Conservation (phyloP, 2,329 filamentous ascomycete species). For the Tolypocladium cylindrosporum region DNA sequence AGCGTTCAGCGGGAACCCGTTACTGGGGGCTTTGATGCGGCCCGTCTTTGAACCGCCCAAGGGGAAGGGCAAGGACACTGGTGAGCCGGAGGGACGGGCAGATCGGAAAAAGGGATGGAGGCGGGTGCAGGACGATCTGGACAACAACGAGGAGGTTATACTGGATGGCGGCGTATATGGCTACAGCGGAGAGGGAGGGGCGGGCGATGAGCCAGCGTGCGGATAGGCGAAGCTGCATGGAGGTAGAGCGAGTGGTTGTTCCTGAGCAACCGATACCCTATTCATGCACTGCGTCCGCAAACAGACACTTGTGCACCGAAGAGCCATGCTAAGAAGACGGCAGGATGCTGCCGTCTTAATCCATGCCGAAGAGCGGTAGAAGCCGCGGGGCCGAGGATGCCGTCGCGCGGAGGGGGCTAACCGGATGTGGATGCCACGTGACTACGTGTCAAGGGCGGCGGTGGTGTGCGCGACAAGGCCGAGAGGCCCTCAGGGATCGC, state of each 20-base stretch:
- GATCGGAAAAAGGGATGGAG: constrained; percentile 40
- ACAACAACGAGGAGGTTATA: constrained; percentile 49
- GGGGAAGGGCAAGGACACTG: constrained; percentile 32
- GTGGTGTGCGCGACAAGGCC: constrained; percentile 9
- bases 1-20: constrained; percentile 59
- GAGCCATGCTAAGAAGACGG: not conserved
- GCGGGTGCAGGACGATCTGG: constrained; percentile 49
- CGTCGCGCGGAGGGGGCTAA: not conserved
- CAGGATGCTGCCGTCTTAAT: not conserved
- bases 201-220: constrained; percentile 27
- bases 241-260: not conserved
- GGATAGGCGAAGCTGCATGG: constrained; percentile 12
- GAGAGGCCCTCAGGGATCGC: not conserved
- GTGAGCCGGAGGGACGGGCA: constrained; percentile 27
- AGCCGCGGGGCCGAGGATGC: not conserved
- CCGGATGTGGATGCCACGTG: constrained; percentile 13
- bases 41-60: constrained; percentile 46
- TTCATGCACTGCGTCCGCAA: not conserved
- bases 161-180: constrained; percentile 46
- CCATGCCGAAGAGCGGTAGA: not conserved
- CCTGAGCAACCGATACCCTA: too few species aligned
- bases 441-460: constrained; percentile 20
- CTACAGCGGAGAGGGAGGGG: constrained; percentile 10
- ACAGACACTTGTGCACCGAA: not conserved
- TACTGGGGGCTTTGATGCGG: constrained; percentile 54